Base-by-base conservation (phyloP, 2,329 filamentous ascomycete species). In the Cadophora sp. region DNA sequence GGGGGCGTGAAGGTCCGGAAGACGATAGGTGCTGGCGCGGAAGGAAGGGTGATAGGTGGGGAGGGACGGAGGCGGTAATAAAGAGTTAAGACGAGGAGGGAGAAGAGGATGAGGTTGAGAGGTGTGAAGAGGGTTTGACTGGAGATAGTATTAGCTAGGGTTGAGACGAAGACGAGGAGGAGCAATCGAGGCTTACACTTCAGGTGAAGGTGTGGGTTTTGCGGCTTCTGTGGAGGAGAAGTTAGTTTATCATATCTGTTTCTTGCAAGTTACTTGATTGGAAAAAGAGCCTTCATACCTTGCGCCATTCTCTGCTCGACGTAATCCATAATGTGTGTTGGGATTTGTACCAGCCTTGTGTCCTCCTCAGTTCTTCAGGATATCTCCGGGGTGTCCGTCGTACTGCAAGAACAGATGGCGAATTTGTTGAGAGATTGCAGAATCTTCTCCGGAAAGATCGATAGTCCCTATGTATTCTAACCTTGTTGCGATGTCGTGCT, bases 1-100 rank as follows among this genome's bases (percentile, higher is more conserved):
- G 83, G 89, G 27, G 92, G 92, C 16, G 90, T 95, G 83, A 93
- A 91, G 65, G 85, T 90, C 67, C 81, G 82, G 83, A 91, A 91
- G 74, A 92, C 86, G 73, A 83, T 81, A 63, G 89, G 84, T 0
- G 88, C 83, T 6, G 85, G 79, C 55, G 87, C 83, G 71, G 83
- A 82, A 55, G 87, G 83, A 31, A 89, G 79, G 8, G 78, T 71
- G 4, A 83, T 74, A 7, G 82, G 79, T n/a, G 83, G 75, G 14
- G 82, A 76, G 1, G 87, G 84, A 62, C 84, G 83, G 73, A 88
- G 78, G 72, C 87, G 79, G 37, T 81, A 77, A 81, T 90, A 91
- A 75, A 85, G 76, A 19, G 87, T 85, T 82, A 90, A 88, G 73
- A 85, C 73, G 71, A 89, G 80, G 71, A 87, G 78, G 73, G 81